Percentiles rank a stretch among this genome's conserved stretches.
These are phyloP conservation scores for Malus hybrid DNA, from an alignment of 331 rosid species.

Conservation along the genomic window DNA sequence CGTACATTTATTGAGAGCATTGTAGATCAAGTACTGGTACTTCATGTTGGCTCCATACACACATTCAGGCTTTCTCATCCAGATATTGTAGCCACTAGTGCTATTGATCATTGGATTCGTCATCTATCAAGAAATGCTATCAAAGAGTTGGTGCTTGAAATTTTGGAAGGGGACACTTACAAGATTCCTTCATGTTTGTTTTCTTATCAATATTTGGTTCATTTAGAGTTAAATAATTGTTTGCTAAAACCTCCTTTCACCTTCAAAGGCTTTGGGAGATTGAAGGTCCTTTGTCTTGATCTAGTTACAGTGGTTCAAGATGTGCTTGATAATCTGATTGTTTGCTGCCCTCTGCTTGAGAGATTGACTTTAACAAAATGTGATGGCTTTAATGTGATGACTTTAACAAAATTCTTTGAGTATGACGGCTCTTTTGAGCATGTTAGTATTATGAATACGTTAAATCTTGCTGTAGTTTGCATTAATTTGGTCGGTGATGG, in stretches of 20 bases:
- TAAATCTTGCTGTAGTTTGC: not conserved
- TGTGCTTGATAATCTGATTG: no score
- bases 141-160: constrained; percentile 36
- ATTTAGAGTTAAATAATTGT: constrained; percentile 41
- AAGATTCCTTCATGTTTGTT: constrained; percentile 26
- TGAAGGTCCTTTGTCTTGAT: not conserved
- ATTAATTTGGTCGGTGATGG: not conserved
- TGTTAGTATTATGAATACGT: not conserved
- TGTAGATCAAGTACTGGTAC: constrained; percentile 49
- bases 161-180: constrained; percentile 39
- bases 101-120: constrained; percentile 45
- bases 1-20: constrained; percentile 22
- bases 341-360: no score
- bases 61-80: constrained; percentile 40
- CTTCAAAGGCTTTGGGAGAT: no score
- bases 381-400: not conserved
- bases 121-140: constrained; percentile 35
- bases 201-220: constrained; percentile 35
- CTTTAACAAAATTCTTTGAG: no score
- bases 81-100: constrained; percentile 23
- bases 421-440: not conserved
- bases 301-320: not conserved
- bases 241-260: constrained; percentile 18
- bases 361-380: fast-evolving
- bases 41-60: constrained; percentile 39